A percentile compares a stretch with the other conserved stretches of the same genome.
phyloP scores from a whole-genome alignment of 495 filamentous ascomycete species.

The Pseudotulostoma volvatum region DNA sequence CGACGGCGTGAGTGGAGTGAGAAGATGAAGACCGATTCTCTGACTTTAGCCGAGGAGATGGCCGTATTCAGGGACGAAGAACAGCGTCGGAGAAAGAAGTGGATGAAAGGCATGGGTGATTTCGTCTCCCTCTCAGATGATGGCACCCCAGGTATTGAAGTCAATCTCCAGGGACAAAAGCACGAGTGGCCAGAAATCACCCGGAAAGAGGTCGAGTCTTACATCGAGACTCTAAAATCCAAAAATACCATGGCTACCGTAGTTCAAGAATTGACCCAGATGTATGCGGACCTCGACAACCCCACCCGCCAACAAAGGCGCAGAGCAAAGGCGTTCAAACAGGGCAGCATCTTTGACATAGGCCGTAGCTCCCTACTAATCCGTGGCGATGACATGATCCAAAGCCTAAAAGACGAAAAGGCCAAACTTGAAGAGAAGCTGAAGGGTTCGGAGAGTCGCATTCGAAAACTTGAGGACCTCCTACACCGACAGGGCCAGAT shows the following conservation, averaged over 20 bases:
- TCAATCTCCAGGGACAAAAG: conserved; percentile 70
- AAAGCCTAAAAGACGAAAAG: conserved; percentile 61
- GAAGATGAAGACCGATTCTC: conserved; percentile 71
- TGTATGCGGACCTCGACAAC: conserved; percentile 42
- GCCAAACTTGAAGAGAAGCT: conserved; percentile 61
- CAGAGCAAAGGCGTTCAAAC: conserved; percentile 82
- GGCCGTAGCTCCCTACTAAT: conserved; percentile 68
- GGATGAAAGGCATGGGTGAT: conserved; percentile 64
- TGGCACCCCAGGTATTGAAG: conserved; percentile 60
- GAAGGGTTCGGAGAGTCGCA: conserved; percentile 76
- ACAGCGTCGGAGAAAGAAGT: conserved; percentile 69
- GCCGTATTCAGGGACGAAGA: conserved; percentile 83
- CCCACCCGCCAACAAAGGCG: conserved; percentile 65
- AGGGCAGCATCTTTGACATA: conserved; percentile 78
- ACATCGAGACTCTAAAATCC: conserved; percentile 32
- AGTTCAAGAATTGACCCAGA: conserved; percentile 46
- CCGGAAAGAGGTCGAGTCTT: conserved; percentile 39
- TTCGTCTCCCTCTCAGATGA: conserved; percentile 41
- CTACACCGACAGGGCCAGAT: conserved; percentile 71
- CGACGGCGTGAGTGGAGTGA: conserved; percentile 78
- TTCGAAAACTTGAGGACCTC: conserved; percentile 83
- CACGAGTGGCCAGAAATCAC: conserved; percentile 54
- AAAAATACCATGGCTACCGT: conserved; percentile 25
- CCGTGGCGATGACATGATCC: conserved; percentile 64
- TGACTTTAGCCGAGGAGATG: conserved; percentile 78